phyloP scores from a whole-genome alignment of 345 rosid species.

The Euclidium syriacum region DNA sequence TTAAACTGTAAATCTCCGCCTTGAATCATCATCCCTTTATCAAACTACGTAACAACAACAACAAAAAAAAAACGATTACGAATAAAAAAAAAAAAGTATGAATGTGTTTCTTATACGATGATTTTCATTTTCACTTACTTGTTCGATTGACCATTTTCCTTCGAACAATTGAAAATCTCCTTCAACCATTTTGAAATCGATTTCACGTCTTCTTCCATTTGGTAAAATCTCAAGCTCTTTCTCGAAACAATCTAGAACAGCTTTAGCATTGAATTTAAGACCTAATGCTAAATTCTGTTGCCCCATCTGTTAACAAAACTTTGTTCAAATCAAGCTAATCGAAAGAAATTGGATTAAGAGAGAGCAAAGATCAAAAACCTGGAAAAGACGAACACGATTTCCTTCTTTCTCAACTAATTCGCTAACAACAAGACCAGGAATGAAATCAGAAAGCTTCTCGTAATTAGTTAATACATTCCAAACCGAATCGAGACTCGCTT shows the following conservation, averaged over 20 bases:
- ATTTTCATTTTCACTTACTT: conserved; percentile 37
- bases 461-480: conserved; percentile 82
- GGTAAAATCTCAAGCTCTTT: conserved; percentile 62
- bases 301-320: conserved; percentile 83
- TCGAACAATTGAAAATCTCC: conserved; percentile 84
- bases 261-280: conserved; percentile 79
- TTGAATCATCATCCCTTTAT: conserved; percentile 29
- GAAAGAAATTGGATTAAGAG: not conserved
- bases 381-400: conserved; percentile 67
- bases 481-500: conserved; percentile 58
- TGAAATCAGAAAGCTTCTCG: conserved; percentile 69
- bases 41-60: conserved; percentile 33
- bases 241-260: conserved; percentile 86
- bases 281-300: conserved; percentile 74
- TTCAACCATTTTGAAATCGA: conserved; percentile 85
- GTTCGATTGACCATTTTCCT: conserved; percentile 93
- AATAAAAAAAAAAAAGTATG: not conserved
- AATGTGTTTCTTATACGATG: not conserved
- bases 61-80: too few species aligned
- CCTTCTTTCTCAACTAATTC: conserved; percentile 66
- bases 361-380: too few species aligned
- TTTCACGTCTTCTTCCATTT: conserved; percentile 58
- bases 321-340: too few species aligned
- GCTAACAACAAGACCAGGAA: conserved; percentile 80
- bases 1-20: conserved; percentile 29